Conservation (phyloP, 1,284 basidiomycete genomes). For the Agaricales sp. region DNA sequence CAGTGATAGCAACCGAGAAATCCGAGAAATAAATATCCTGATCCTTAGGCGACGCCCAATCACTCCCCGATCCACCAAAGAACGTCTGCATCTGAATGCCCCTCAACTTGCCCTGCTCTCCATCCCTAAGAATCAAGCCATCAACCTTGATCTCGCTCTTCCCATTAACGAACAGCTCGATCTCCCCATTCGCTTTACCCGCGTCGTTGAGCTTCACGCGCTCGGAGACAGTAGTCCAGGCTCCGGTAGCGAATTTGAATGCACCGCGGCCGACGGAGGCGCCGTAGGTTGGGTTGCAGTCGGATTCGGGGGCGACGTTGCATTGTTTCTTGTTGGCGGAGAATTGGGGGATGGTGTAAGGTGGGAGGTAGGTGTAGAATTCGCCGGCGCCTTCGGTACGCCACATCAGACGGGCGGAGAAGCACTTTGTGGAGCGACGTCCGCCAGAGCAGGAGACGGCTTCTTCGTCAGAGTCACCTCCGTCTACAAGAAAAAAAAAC, state of each 20-base stretch:
- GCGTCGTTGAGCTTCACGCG: constrained; percentile 53
- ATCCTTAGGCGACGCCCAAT: constrained; percentile 44
- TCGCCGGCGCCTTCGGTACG: constrained; percentile 39
- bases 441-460: constrained; percentile 44
- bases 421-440: constrained; percentile 33
- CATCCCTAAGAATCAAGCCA: constrained; percentile 39
- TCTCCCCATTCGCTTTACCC: constrained; percentile 42
- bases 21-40: constrained; percentile 55
- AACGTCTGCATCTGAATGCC: constrained; percentile 63
- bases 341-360: constrained; percentile 29
- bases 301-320: constrained; percentile 38
- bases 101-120: constrained; percentile 33
- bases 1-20: constrained; percentile 50
- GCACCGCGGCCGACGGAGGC: constrained; percentile 61
- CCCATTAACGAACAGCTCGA: constrained; percentile 49
- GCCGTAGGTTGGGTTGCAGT: constrained; percentile 60
- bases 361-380: constrained; percentile 50
- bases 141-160: constrained; percentile 41
- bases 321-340: constrained; percentile 42
- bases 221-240: constrained; percentile 51
- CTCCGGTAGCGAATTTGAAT: constrained; percentile 52
- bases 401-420: constrained; percentile 52
- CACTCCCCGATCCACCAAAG: constrained; percentile 29
- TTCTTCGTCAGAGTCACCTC: constrained; percentile 33
- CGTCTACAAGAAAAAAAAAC: constrained; percentile 24